Conservation (phyloP, 2,329 filamentous ascomycete species). For the Pezicula carpinea region DNA sequence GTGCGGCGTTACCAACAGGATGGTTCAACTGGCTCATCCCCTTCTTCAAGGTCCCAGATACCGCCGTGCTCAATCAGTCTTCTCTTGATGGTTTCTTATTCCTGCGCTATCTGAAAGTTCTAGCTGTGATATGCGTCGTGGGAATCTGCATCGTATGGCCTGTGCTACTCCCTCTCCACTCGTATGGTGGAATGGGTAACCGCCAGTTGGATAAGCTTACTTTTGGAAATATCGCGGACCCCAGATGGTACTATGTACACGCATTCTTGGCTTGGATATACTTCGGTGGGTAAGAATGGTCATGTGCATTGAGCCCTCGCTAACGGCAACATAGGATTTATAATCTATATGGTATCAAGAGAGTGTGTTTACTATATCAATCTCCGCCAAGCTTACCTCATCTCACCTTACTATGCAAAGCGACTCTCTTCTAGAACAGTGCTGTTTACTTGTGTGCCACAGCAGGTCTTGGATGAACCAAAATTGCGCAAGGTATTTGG, state of each 20-base stretch:
- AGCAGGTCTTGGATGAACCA: slow-evolving; percentile 51
- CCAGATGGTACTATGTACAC: slow-evolving; percentile 56
- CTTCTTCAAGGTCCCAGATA: slow-evolving; percentile 29
- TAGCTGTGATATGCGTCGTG: slow-evolving; percentile 55
- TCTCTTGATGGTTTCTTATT: slow-evolving; percentile 64
- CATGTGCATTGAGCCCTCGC: background rate
- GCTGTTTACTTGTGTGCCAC: slow-evolving; percentile 61
- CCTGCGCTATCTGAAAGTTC: slow-evolving; percentile 59
- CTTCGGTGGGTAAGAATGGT: slow-evolving; percentile 34
- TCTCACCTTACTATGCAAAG: slow-evolving; percentile 60
- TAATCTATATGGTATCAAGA: slow-evolving; percentile 62
- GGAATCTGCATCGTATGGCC: slow-evolving; percentile 61
- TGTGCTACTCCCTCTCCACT: slow-evolving; percentile 60
- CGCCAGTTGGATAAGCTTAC: slow-evolving; percentile 54
- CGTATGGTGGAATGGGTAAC: slow-evolving; percentile 49
- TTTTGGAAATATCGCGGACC: slow-evolving; percentile 50
- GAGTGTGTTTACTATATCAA: slow-evolving; percentile 67
- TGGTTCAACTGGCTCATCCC: slow-evolving; percentile 31
- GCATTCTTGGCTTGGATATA: slow-evolving; percentile 59
- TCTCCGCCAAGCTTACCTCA: slow-evolving; percentile 62
- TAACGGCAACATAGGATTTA: slow-evolving; percentile 37
- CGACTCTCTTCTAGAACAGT: slow-evolving; percentile 64
- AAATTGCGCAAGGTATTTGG: slow-evolving; percentile 58
- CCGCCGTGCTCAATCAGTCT: slow-evolving; percentile 54
- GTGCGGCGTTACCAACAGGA: slow-evolving; percentile 23